Evolutionary conservation across 768 basidiomycete species (phyloP).

Genomic region (Lactifluus piperatus): DNA sequence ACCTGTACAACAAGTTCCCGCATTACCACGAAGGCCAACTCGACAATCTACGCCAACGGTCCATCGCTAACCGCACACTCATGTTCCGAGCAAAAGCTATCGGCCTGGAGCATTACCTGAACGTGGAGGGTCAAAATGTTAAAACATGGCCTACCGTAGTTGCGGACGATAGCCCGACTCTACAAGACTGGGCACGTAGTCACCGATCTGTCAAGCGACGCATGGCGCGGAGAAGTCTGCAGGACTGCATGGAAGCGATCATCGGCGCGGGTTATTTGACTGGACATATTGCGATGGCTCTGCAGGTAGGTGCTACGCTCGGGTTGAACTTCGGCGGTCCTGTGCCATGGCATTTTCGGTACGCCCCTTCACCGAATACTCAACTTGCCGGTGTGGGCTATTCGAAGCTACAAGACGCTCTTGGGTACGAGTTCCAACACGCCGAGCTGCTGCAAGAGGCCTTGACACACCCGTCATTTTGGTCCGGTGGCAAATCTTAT

Average conservation of each 20-base stretch:
- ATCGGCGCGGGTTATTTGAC: conserved; percentile 68
- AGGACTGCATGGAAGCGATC: conserved; percentile 84
- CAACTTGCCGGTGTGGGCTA: conserved; percentile 41
- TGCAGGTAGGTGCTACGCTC: conserved; percentile 54
- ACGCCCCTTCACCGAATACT: conserved; percentile 28
- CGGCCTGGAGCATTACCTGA: conserved; percentile 55
- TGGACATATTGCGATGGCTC: conserved; percentile 63
- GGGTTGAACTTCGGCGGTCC: conserved; percentile 67
- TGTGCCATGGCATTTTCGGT: conserved; percentile 59
- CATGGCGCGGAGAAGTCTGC: conserved; percentile 62
- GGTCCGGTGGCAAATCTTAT: conserved; percentile 53
- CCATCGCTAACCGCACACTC: conserved; percentile 64
- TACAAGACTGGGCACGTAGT: conserved; percentile 20
- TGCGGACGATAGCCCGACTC: conserved; percentile 30
- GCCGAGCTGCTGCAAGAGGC: conserved; percentile 65
- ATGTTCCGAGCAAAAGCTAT: conserved; percentile 56
- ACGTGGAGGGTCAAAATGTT: conserved; percentile 45
- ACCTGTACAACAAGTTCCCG: conserved; percentile 69
- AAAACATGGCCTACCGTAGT: conserved; percentile 51
- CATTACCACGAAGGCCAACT: conserved; percentile 81
- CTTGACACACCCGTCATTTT: conserved; percentile 79
- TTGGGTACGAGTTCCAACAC: conserved; percentile 64
- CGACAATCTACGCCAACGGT: conserved; percentile 49
- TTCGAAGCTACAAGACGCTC: conserved; percentile 42
- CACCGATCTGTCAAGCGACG: conserved; percentile 34